Conservation (phyloP, 2,329 filamentous ascomycete genomes). For the Neocatenulostroma microsporum region DNA sequence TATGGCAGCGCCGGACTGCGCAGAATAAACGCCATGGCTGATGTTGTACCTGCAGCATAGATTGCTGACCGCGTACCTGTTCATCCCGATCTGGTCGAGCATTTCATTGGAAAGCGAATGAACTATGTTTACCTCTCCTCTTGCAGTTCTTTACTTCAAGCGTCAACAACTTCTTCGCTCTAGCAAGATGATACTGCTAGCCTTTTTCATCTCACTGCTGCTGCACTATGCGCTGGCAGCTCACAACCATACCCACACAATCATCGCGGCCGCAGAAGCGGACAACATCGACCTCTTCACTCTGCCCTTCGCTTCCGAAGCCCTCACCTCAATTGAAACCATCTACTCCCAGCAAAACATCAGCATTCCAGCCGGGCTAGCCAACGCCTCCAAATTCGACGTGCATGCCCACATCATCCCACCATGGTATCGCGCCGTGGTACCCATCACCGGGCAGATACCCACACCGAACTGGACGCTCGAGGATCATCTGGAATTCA, state of each 20-base stretch:
- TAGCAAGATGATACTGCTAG: no score
- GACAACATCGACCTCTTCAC: constrained; percentile 25
- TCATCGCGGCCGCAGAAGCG: constrained; percentile 4
- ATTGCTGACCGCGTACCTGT: no score
- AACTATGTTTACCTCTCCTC: no score
- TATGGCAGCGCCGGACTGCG: no score
- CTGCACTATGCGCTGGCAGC: not conserved
- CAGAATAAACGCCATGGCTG: no score
- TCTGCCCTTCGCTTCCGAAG: constrained; percentile 26
- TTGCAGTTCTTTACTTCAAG: no score
- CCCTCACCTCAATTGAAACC: constrained; percentile 23
- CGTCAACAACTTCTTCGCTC: no score
- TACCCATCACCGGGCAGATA: constrained; percentile 28
- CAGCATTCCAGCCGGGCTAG: constrained; percentile 10
- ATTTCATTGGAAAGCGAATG: no score
- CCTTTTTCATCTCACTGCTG: no score
- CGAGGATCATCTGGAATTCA: constrained; percentile 27
- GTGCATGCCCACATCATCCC: constrained; percentile 31
- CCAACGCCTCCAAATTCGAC: constrained; percentile 25
- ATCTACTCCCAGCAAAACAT: constrained; percentile 13
- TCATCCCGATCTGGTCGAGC: no score
- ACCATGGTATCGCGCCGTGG: constrained; percentile 28
- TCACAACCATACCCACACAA: constrained; percentile 5
- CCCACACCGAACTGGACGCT: constrained; percentile 27
- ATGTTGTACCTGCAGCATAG: no score